Base-by-base conservation (phyloP, 306 rosid genomes). In the Ochetophila trinervis region DNA sequence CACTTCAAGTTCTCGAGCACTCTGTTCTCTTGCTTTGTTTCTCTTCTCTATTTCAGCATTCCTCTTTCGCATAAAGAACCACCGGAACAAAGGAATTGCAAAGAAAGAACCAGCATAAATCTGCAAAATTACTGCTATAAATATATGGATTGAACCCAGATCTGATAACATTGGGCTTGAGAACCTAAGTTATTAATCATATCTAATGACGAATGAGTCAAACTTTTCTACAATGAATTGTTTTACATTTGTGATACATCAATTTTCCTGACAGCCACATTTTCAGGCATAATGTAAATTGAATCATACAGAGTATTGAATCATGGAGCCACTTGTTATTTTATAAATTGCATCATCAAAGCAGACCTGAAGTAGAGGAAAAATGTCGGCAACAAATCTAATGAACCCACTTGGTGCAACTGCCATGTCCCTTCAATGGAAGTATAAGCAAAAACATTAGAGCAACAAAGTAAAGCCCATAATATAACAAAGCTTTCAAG, bases 51-150 rank as follows among this genome's bases (percentile, higher is more conserved):
- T 88, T 57, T 86, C 77, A 47, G 81, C 79, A 80, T 93, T 93
- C 63, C 79, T 90, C 52, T 65, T 81, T 15, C 68, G 80, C 75
- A 85, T 23, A 58, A 84, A 53, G 65, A 88, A 84, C 97, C 95
- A 90, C 74, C 99, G 94, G 66, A 84, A 72, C 80, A 93, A 79
- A 65, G 99, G 99, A 84, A 93, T 93, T 55, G 97, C 89, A 82
- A 93, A 93, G 88, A 93, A 90, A 17, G 99, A 93, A 78, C 95
- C 97, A 48, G 99, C 99, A 78, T 93, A 93, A 57, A 93, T 78
- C 99, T 93, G 89, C 80, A 79, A 24, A 73, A 55, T 67, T 66
- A 80, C 56, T 55, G 69, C 36, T 61, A 52, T 53, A 30, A 48
- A 70, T 56, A 62, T 40, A 69, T 48, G 35, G 68, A 70, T 12